These are phyloP conservation scores for Gossypium longicalyx DNA, from an alignment of 345 rosid species.

Conservation along the genomic window DNA sequence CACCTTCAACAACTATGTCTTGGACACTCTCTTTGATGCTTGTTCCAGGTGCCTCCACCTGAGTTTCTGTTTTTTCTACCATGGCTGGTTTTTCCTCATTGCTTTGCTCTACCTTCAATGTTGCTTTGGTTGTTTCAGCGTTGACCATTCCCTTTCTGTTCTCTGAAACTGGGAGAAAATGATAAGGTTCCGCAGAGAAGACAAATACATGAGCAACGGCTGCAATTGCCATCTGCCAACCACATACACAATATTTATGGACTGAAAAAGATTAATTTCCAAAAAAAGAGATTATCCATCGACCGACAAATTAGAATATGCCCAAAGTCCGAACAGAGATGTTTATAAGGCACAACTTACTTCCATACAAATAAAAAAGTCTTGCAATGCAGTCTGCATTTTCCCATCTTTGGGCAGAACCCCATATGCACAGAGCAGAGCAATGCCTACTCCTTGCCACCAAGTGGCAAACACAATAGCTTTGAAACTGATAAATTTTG, in stretches of 20 bases:
- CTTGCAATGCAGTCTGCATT: conserved; percentile 56
- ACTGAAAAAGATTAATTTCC: background rate
- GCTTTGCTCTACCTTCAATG: conserved; percentile 34
- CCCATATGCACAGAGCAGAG: conserved; percentile 49
- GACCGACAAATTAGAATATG: background rate
- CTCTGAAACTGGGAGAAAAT: conserved; percentile 33
- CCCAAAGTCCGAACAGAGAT: background rate
- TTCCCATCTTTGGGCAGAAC: conserved; percentile 62
- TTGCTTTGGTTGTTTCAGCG: conserved; percentile 33
- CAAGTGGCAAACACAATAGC: conserved; percentile 90
- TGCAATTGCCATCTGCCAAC: conserved; percentile 73
- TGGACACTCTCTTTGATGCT: conserved; percentile 76
- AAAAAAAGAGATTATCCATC: background rate
- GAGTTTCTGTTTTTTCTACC: conserved; percentile 44
- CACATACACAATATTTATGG: background rate
- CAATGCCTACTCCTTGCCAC: conserved; percentile 94
- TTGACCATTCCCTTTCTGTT: conserved; percentile 27
- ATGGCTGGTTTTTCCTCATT: conserved; percentile 24
- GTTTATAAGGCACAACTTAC: conserved; percentile 33
- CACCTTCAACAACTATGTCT: conserved; percentile 76
- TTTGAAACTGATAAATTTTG: conserved; percentile 92
- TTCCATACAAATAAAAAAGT: conserved; percentile 79
- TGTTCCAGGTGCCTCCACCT: conserved; percentile 71
- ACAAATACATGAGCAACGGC: conserved; percentile 77
- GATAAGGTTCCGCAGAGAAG: conserved; percentile 63